phyloP scores from a whole-genome alignment of 1,139 yeast genomes.

The Yamadazyma aaseri region DNA sequence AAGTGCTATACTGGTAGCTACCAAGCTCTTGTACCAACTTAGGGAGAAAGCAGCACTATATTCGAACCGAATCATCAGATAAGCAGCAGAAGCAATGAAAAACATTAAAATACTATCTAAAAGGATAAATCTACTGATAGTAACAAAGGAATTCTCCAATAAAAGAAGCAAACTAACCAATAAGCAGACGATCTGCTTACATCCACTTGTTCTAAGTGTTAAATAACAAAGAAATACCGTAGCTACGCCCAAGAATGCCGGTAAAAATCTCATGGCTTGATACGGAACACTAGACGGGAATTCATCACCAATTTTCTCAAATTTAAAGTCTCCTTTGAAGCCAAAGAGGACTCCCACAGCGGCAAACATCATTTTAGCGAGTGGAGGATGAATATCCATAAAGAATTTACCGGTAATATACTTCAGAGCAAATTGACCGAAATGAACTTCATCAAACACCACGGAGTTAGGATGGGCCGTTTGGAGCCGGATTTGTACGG shows the following conservation, averaged over 20 bases:
- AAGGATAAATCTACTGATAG: slow-evolving; percentile 87
- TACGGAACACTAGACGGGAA: slow-evolving; percentile 67
- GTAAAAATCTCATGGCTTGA: slow-evolving; percentile 79
- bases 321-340: slow-evolving; percentile 72
- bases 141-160: slow-evolving; percentile 81
- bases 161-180: slow-evolving; percentile 66
- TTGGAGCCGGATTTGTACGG: slow-evolving; percentile 46
- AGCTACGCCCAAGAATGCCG: slow-evolving; percentile 79
- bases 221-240: slow-evolving; percentile 76
- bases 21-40: slow-evolving; percentile 68
- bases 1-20: slow-evolving; percentile 75
- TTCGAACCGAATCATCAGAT: slow-evolving; percentile 79
- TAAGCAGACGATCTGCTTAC: slow-evolving; percentile 72
- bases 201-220: slow-evolving; percentile 85
- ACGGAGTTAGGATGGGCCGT: slow-evolving; percentile 33
- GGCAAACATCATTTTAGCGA: slow-evolving; percentile 86
- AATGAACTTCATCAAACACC: slow-evolving; percentile 43
- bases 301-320: slow-evolving; percentile 66
- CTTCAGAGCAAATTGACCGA: slow-evolving; percentile 76
- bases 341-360: slow-evolving; percentile 73
- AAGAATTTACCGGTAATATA: slow-evolving; percentile 72
- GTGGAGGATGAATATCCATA: slow-evolving; percentile 95
- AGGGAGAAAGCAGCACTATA: slow-evolving; percentile 68
- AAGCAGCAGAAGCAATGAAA: slow-evolving; percentile 85
- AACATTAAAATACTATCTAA: slow-evolving; percentile 89